These are phyloP conservation scores for Yamadazyma kanchanaburiensis DNA, from an alignment of 1,139 yeast species.

Conservation along the genomic window DNA sequence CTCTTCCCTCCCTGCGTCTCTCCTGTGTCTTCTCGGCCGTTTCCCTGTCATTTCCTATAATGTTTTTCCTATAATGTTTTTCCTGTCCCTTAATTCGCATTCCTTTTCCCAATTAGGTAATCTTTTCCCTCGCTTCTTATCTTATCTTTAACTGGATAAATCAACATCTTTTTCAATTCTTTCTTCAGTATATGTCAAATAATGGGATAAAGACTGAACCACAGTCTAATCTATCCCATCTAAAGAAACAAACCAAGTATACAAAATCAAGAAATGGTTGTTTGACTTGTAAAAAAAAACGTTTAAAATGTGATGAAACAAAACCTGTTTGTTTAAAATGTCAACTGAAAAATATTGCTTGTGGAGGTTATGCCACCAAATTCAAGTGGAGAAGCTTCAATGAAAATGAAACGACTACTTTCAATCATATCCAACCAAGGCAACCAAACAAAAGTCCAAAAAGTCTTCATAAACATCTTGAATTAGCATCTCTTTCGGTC, in stretches of 20 bases:
- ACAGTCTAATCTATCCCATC: too few relatives aligned
- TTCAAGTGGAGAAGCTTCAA: slow-evolving; percentile 62
- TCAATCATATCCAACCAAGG: neutral
- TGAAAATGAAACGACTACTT: slow-evolving; percentile 8
- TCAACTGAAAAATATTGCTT: slow-evolving; percentile 21
- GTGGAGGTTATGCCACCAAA: slow-evolving; percentile 56
- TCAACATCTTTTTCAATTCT: too few relatives aligned
- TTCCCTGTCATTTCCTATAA: too few relatives aligned
- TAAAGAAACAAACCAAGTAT: slow-evolving; percentile 1
- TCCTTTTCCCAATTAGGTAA: too few relatives aligned
- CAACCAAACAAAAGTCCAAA: slow-evolving; percentile 11
- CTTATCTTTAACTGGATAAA: too few relatives aligned
- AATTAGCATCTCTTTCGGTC: slow-evolving; percentile 51
- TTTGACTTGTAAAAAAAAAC: slow-evolving; percentile 26
- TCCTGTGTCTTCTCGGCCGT: too few relatives aligned
- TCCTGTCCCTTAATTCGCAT: too few relatives aligned
- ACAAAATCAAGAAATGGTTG: slow-evolving; percentile 29
- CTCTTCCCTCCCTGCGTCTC: too few relatives aligned
- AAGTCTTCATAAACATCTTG: slow-evolving; percentile 40
- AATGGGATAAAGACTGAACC: too few relatives aligned
- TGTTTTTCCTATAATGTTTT: too few relatives aligned
- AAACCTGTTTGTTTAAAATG: slow-evolving; percentile 43
- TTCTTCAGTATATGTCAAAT: too few relatives aligned
- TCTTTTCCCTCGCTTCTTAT: too few relatives aligned
- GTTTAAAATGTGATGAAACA: slow-evolving; percentile 43